Percentiles rank a stretch among this genome's conserved stretches.
These are phyloP conservation scores for Blastobotrys chiropterorum DNA, from an alignment of 805 yeast species.

Conservation along the genomic window DNA sequence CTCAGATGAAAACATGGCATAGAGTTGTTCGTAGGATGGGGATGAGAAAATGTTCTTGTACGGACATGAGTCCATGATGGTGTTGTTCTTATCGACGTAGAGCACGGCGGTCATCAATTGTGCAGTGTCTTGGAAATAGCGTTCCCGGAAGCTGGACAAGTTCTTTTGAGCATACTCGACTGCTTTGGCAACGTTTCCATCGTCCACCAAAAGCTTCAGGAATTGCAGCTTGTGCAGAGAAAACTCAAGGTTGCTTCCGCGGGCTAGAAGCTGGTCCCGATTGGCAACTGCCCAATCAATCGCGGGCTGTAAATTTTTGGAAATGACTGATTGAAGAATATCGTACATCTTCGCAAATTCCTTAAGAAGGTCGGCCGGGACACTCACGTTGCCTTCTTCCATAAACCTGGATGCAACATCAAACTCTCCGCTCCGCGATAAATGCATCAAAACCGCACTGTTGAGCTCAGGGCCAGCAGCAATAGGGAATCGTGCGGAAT, in stretches of 20 bases:
- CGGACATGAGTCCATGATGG: too few species aligned
- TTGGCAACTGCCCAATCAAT: slow-evolving; percentile 41
- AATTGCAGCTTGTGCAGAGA: slow-evolving; percentile 40
- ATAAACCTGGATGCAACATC: slow-evolving; percentile 30
- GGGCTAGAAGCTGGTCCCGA: slow-evolving; percentile 24
- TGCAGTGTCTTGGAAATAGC: slow-evolving; percentile 39
- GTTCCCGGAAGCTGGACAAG: slow-evolving; percentile 36
- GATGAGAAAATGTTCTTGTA: slow-evolving; percentile 23
- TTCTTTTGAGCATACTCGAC: slow-evolving; percentile 38
- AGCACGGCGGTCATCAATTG: slow-evolving; percentile 39
- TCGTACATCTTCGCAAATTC: slow-evolving; percentile 39
- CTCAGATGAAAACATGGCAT: slow-evolving; percentile 39
- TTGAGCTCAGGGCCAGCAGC: slow-evolving; percentile 27
- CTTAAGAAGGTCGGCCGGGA: slow-evolving; percentile 29
- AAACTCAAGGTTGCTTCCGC: slow-evolving; percentile 42
- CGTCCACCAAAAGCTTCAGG: slow-evolving; percentile 24
- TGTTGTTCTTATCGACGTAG: slow-evolving; percentile 19
- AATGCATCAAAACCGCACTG: slow-evolving; percentile 40
- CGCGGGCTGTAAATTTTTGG: slow-evolving; percentile 39
- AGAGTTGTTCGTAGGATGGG: slow-evolving; percentile 28
- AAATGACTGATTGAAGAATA: slow-evolving; percentile 35
- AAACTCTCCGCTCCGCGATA: slow-evolving; percentile 43
- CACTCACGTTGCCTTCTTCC: slow-evolving; percentile 29
- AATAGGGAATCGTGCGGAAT: slow-evolving; percentile 9
- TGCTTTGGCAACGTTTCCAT: slow-evolving; percentile 23